phyloP scores from a whole-genome alignment of 305 asterid species.

The Solanum chacoense region DNA sequence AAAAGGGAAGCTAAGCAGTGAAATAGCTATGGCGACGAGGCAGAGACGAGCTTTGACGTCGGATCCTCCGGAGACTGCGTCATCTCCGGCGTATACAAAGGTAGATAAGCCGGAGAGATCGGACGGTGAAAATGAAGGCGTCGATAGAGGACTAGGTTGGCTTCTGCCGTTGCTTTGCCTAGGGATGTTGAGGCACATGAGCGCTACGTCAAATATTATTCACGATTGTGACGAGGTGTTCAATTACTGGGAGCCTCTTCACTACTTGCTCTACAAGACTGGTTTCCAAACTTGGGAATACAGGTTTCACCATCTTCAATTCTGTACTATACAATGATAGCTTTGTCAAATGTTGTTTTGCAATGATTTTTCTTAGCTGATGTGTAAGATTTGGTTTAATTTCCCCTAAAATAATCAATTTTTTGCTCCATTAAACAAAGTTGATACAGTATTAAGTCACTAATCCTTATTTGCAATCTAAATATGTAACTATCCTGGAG shows the following conservation, averaged over 20 bases:
- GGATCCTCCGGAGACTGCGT: constrained; percentile 39
- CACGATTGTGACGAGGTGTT: constrained; percentile 99
- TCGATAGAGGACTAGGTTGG: constrained; percentile 56
- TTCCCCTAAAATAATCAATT: background rate
- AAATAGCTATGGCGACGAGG: constrained; percentile 51
- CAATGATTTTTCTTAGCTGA: background rate
- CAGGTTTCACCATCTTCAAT: constrained; percentile 35
- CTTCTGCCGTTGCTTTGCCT: constrained; percentile 55
- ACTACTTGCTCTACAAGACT: constrained; percentile 78
- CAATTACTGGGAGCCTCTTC: constrained; percentile 99
- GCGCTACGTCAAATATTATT: constrained; percentile 84
- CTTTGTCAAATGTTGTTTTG: background rate
- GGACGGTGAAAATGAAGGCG: constrained; percentile 24
- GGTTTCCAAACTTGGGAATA: constrained; percentile 99
- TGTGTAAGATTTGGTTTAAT: background rate
- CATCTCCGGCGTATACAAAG: constrained; percentile 52
- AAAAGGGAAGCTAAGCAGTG: background rate
- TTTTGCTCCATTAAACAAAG: background rate
- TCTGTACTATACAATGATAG: background rate
- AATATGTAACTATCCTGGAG: background rate
- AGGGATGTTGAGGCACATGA: constrained; percentile 77
- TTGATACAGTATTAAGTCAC: background rate
- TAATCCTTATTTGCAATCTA: background rate
- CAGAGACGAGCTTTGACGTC: constrained; percentile 67
- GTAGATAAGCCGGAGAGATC: constrained; percentile 60